A percentile compares a stretch with the other conserved stretches of the same genome.
Evolutionary conservation across 345 rosid species (phyloP).

Genomic region (Salix dunnii): DNA sequence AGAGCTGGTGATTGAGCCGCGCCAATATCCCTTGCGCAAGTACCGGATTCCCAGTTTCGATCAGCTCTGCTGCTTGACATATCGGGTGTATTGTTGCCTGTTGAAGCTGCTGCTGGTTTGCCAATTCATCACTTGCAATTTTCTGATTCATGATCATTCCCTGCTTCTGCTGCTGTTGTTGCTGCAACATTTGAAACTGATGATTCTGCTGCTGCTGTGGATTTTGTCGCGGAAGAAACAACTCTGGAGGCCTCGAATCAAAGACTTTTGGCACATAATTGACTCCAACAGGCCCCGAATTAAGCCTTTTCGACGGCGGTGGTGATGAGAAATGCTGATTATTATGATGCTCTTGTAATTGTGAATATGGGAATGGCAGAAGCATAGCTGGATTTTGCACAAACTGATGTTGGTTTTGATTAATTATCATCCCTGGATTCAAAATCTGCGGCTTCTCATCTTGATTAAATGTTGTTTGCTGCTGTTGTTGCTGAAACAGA

Average conservation of each 20-base stretch:
- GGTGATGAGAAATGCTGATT: conserved; percentile 32
- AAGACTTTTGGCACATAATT: conserved; percentile 8
- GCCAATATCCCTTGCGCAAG: conserved; percentile 99
- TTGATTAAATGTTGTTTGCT: conserved; percentile 18
- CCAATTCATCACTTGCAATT: conserved; percentile 40
- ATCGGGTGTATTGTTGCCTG: conserved; percentile 68
- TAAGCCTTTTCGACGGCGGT: conserved; percentile 41
- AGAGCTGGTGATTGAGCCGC: conserved; percentile 99
- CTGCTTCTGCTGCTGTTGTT: conserved; percentile 21
- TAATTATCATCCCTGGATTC: conserved; percentile 41
- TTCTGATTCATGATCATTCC: conserved; percentile 35
- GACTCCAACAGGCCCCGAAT: conserved; percentile 27
- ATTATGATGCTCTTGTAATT: conserved; percentile 46
- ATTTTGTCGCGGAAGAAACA: conserved; percentile 37
- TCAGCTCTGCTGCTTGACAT: conserved; percentile 82
- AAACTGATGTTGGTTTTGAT: conserved; percentile 51
- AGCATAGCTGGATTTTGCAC: conserved; percentile 47
- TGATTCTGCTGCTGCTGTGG: conserved; percentile 25
- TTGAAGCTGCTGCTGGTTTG: conserved; percentile 67
- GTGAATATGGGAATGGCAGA: conserved; percentile 35
- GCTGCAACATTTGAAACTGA: conserved; percentile 40
- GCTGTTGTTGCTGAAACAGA: conserved; percentile 23
- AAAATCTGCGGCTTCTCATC: conserved; percentile 50
- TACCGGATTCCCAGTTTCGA: conserved; percentile 65
- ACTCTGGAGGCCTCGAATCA: conserved; percentile 36